Base-by-base conservation (phyloP, 495 filamentous ascomycete genomes). In the Penicillium goetzii region DNA sequence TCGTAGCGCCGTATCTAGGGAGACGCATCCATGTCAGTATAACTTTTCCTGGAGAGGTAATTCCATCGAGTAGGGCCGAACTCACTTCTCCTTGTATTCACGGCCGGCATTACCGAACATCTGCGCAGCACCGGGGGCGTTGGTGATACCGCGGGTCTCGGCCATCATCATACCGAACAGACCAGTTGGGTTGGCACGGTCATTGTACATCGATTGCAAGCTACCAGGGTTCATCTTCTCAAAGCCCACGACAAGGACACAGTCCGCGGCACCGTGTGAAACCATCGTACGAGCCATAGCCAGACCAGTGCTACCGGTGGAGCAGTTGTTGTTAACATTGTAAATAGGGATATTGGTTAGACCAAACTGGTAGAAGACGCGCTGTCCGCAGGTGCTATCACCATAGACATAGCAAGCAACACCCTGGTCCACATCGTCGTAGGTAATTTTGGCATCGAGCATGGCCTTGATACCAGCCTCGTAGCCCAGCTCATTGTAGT, bases 251-350 rank as follows among this genome's bases (percentile, higher is more conserved):
- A 97, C 93, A 41, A 99, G 78, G 5, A 95, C 86, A 69, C 91
- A 95, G 73, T 97, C 89, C 2, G 91, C 90, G 3, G 85, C 89
- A 25, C 93, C 92, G 69, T 90, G 81, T 12, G 87, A 81, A 63
- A 97, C 91, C 80, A 95, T 81, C 34, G 87, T 90, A 32, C 93
- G 84, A 4, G 86, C 95, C 87, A 98, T 88, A 65, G 88, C 85
- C 45, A 98, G 78, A 28, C 95, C 95, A 0, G 95, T 97, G 0
- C 87, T 90, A 3, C 95, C 95, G 1, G 95, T 98, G 0, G 91
- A 89, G 83, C 95, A 99, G 80, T 97, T 97, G 82, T 99, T 99
- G 84, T 97, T 97, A 71, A 96, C 91, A 72, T 97, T 97, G 83
- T 94, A 90, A 73, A 97, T 92, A 63, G 95, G 95, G 66, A 97